Evolutionary conservation across 306 rosid genomes (phyloP), one percentile per base, ranked within the genome.

Genomic region (Acacia crassicarpa): DNA sequence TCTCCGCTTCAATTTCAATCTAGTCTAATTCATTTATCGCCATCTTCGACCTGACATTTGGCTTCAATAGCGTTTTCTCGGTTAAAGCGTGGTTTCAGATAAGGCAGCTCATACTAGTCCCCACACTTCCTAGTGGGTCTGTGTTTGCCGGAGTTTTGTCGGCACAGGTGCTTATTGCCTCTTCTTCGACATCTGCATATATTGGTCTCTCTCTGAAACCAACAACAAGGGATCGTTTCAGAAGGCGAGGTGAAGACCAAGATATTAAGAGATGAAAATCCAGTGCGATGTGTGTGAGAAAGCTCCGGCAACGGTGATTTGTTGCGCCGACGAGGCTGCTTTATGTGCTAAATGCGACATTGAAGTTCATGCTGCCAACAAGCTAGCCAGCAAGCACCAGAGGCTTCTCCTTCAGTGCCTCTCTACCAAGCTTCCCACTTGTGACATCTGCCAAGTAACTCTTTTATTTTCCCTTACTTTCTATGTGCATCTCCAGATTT

Each of bases 271-370:
- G 72, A 94, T 94, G 99, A 95, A 91, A 77, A 93, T 95, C 49
- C 99, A 92, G 96, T 95, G 99, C 75, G 99, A 95, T 89, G 98
- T 91, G 78, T 95, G 99, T 74, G 99, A 95, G 93, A 93, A 88
- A 80, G 92, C 95, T 44, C 99, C 96, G 8, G 98, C 99, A 35
- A 90, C 96, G 1, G 91, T 95, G 83, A 95, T 95, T 43, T 95
- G 99, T 81, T 95, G 99, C 69, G 97, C 99, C 0, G 99, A 95
- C 80, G 99, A 95, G 82, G 99, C 99, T 7, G 98, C 97, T 40
- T 89, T 95, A 62, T 95, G 99, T 67, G 92, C 94, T 17, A 93
- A 87, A 85, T 95, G 99, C 45, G 99, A 95, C 43, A 85, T 92
- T 6, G 99, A 95, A 82, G 98, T 95, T 80, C 99, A 95, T 86